phyloP scores from a whole-genome alignment of 2,329 filamentous ascomycete genomes.

The Cryoendolithus antarcticus region DNA sequence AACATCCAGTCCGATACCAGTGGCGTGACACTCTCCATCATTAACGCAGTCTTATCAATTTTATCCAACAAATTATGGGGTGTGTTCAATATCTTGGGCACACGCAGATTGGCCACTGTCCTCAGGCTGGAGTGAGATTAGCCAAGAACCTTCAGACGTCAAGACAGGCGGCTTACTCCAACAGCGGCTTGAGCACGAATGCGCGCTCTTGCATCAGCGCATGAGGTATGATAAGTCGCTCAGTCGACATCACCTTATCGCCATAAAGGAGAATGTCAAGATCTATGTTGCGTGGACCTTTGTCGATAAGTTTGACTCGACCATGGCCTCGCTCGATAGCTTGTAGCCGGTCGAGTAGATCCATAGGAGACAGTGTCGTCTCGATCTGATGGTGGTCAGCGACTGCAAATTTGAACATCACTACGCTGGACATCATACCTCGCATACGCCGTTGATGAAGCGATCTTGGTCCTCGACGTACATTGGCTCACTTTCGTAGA shows the following conservation, averaged over 20 bases:
- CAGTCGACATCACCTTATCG: slow-evolving; percentile 49
- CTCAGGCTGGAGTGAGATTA: neutral
- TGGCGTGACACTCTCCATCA: slow-evolving; percentile 14
- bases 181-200: slow-evolving; percentile 81
- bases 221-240: slow-evolving; percentile 75
- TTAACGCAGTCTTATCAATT: too few relatives aligned
- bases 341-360: slow-evolving; percentile 70
- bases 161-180: slow-evolving; percentile 45
- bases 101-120: neutral
- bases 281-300: slow-evolving; percentile 89
- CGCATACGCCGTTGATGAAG: slow-evolving; percentile 86
- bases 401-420: too few relatives aligned
- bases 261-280: slow-evolving; percentile 83
- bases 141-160: neutral
- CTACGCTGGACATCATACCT: slow-evolving; percentile 44
- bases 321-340: slow-evolving; percentile 70
- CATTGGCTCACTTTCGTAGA: slow-evolving; percentile 96
- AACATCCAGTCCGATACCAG: slow-evolving; percentile 26
- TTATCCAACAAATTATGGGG: too few relatives aligned
- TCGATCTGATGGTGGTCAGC: slow-evolving; percentile 49
- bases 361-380: slow-evolving; percentile 61
- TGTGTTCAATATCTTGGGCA: too few relatives aligned
- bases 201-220: slow-evolving; percentile 76
- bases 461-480: slow-evolving; percentile 80
- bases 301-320: slow-evolving; percentile 73